These are phyloP conservation scores for Wallemia ichthyophaga DNA, from an alignment of 1,284 basidiomycete species.

Conservation along the genomic window DNA sequence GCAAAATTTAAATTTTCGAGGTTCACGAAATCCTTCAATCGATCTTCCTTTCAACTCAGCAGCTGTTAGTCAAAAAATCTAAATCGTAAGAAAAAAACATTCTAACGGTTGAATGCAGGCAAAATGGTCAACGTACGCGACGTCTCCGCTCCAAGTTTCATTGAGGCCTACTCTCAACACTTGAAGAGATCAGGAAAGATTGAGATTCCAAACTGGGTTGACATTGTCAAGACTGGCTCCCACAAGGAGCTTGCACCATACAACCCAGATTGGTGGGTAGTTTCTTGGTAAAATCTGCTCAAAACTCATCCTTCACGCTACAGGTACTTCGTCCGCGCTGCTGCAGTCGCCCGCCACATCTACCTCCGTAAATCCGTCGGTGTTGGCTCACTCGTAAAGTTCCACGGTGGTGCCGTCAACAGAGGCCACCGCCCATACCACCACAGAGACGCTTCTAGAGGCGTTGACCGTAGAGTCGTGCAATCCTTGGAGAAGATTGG, in stretches of 20 bases:
- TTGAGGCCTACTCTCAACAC: conserved; percentile 69
- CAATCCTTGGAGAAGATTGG: conserved; percentile 97
- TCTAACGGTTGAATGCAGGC: too few species aligned
- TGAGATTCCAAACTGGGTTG: conserved; percentile 96
- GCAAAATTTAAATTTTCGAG: not conserved
- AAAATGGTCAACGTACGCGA: conserved; percentile 3
- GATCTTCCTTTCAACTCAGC: not conserved
- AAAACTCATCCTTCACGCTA: not conserved
- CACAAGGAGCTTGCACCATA: conserved; percentile 98
- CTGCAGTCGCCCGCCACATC: conserved; percentile 92
- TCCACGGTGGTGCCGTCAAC: conserved; percentile 85
- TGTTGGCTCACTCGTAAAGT: conserved; percentile 80
- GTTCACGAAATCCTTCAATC: not conserved
- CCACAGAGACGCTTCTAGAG: conserved; percentile 62
- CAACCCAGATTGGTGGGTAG: conserved; percentile 86
- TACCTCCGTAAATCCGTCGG: conserved; percentile 98
- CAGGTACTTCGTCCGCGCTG: conserved; percentile 12
- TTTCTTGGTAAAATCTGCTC: not conserved
- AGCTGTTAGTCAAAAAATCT: not conserved
- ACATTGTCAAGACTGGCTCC: conserved; percentile 92
- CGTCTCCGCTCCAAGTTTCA: conserved; percentile 44
- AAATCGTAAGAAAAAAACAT: conserved; percentile 1
- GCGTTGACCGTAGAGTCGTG: conserved; percentile 68
- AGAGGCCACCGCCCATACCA: conserved; percentile 83
- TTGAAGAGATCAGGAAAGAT: conserved; percentile 88